Base-by-base conservation (phyloP, 768 basidiomycete species). In the Pisolithus orientalis region DNA sequence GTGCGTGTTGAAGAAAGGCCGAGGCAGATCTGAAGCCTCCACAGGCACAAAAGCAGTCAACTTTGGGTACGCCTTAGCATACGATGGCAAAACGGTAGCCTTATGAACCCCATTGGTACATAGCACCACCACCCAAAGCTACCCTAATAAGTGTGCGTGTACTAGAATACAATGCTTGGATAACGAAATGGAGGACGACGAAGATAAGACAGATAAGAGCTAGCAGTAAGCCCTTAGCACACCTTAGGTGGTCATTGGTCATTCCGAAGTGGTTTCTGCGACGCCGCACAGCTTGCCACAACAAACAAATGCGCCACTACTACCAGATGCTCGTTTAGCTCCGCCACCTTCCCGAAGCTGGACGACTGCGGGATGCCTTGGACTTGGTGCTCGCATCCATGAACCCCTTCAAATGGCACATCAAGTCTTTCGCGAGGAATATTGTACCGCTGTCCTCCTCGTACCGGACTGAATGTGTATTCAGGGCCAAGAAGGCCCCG, bases 381-480 rank as follows among this genome's bases (percentile, higher is more conserved):
- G 57, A 16, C 54, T 56, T 53, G 38, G 59, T 53, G 21, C 57
- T 39, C 38, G 67, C 56, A 38, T 71, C 59, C 51, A 70, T 29
- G 14, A 68, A 65, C 27, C 63, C 58, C 39, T 58, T 65, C 1
- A 68, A 39, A 47, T 57, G 65, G 6, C 49, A 51, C 60, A 70
- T 59, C 27, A 64, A 62, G 32, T 80, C 72, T 50, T 74, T 77
- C 8, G 82, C 79, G 24, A 84, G 69, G 56, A 82, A 83, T 11
- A 83, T 80, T 4, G 76, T 79, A 51, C 75, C 82, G 44, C 66
- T 80, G 50, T 82, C 82, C 54, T 79, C 76, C 52, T 84, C 82
- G 52, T 83, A 83, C 10, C 71, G 74, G 38, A 76, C 69, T 42
- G 73, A 66, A 24, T 66, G 66, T 7, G 76, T 75, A 28, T 77